Evolutionary conservation across 306 rosid genomes (phyloP), one percentile per base, ranked within the genome.

Genomic region (Vigna angularis): DNA sequence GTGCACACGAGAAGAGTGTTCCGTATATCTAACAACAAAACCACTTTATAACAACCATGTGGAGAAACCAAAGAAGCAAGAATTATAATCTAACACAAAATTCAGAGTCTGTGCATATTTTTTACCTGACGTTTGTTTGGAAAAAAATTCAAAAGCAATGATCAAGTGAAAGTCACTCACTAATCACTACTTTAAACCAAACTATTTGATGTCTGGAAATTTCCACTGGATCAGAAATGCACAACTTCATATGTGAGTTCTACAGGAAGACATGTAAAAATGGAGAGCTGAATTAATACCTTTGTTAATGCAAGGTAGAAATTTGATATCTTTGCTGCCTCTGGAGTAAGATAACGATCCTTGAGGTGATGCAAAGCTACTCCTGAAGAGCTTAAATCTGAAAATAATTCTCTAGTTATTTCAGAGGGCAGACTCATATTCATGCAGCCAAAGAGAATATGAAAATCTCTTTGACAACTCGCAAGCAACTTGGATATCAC

Each of bases 401-500:
- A 59, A 48, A 79, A 72, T 24, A 85, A 71, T 47, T 85, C 87
- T 73, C 50, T 80, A 71, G 87, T 80, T 73, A 80, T 72, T 74
- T 85, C 87, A 20, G 88, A 72, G 42, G 91, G 81, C 5, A 70
- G 52, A 53, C 81, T 57, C 72, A 40, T 81, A 75, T 87, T 75
- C 87, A 88, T 87, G 86, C 50, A 85, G 75, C 91, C 92, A 87
- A 89, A 90, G 83, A 94, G 97, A 75, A 82, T 85, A 67, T 78
- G 88, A 70, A 94, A 87, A 80, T 92, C 92, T 77, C 84, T 73
- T 81, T 90, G 90, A 77, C 95, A 92, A 63, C 86, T 77, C 42
- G 69, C 78, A 67, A 92, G 90, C 84, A 94, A 85, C 74, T 90
- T 82, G 45, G 93, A 85, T 83, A 92, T 66, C 57, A 84, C 45